phyloP scores from a whole-genome alignment of 148 eudicot genomes.

The Dysphania ambrosioides region DNA sequence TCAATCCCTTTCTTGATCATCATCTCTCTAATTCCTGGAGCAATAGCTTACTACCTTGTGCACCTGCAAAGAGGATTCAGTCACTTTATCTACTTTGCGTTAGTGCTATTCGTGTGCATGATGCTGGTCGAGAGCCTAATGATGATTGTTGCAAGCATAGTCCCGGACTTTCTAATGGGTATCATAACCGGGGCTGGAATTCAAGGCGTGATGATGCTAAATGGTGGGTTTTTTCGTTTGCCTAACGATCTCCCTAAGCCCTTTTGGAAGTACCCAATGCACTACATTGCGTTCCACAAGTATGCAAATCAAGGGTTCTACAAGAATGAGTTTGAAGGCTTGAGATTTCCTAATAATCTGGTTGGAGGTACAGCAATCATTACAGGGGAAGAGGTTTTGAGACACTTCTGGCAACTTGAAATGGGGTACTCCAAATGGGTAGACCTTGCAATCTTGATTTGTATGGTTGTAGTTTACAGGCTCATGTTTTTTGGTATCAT shows the following conservation, averaged over 20 bases:
- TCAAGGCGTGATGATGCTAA: conserved; percentile 58
- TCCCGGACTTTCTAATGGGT: conserved; percentile 58
- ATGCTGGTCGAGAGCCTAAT: conserved; percentile 56
- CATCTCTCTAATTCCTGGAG: conserved; percentile 42
- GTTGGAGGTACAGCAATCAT: conserved; percentile 25
- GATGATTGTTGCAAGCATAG: conserved; percentile 57
- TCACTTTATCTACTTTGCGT: conserved; percentile 39
- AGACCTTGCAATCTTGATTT: conserved; percentile 49
- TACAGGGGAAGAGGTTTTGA: conserved; percentile 48
- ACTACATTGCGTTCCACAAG: conserved; percentile 52
- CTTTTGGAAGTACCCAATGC: conserved; percentile 49
- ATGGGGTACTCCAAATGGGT: conserved; percentile 72
- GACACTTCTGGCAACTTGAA: conserved; percentile 52
- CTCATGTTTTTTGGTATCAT: conserved; percentile 51
- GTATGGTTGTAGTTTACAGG: conserved; percentile 57
- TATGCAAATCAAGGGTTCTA: conserved; percentile 44
- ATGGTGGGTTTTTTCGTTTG: conserved; percentile 55
- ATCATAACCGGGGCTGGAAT: conserved; percentile 57
- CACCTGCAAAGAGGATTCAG: conserved; percentile 45
- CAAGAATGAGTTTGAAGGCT: conserved; percentile 53
- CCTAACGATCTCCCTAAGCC: conserved; percentile 59
- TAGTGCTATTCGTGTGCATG: conserved; percentile 36
- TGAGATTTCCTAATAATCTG: conserved; percentile 36
- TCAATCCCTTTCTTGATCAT: conserved; percentile 46
- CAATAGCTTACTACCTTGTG: conserved; percentile 47